Conservation (phyloP, 805 yeast species). For the Candida suzukii region DNA sequence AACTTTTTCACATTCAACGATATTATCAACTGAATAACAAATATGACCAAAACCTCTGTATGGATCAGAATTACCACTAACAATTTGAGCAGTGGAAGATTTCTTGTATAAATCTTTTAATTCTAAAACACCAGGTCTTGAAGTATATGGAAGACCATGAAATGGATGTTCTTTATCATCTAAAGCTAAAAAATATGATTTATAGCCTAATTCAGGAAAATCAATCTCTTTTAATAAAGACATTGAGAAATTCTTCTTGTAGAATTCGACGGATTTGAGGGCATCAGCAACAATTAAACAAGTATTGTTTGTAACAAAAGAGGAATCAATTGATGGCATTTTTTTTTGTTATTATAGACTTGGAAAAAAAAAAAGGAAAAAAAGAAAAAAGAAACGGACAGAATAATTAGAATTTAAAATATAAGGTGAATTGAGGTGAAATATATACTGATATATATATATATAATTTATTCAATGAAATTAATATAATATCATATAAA, state of each 20-base stretch:
- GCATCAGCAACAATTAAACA: conserved; percentile 83
- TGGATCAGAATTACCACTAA: conserved; percentile 81
- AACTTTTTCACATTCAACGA: conserved; percentile 50
- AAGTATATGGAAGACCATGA: conserved; percentile 30
- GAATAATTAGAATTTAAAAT: no score
- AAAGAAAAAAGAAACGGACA: no score
- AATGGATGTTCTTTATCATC: conserved; percentile 36
- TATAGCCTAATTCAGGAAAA: conserved; percentile 49
- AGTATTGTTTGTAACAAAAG: conserved; percentile 55
- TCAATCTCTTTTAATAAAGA: conserved; percentile 45
- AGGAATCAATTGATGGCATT: conserved; percentile 18
- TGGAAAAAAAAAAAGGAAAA: no score
- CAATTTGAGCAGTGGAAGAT: conserved; percentile 51
- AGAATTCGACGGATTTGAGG: conserved; percentile 61
- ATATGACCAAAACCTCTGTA: conserved; percentile 92
- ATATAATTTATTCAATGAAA: no score
- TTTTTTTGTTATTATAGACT: not conserved
- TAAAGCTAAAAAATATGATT: conserved; percentile 62
- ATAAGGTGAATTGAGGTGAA: no score
- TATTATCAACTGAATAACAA: conserved; percentile 79
- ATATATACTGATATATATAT: no score
- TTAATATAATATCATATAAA: no score
- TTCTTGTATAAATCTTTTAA: conserved; percentile 66
- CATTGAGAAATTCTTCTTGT: conserved; percentile 70
- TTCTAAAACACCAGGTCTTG: conserved; percentile 67